Evolutionary conservation across 2,329 filamentous ascomycete genomes (phyloP), one percentile per base, ranked within the genome.

Genomic region (Clonostachys chloroleuca): DNA sequence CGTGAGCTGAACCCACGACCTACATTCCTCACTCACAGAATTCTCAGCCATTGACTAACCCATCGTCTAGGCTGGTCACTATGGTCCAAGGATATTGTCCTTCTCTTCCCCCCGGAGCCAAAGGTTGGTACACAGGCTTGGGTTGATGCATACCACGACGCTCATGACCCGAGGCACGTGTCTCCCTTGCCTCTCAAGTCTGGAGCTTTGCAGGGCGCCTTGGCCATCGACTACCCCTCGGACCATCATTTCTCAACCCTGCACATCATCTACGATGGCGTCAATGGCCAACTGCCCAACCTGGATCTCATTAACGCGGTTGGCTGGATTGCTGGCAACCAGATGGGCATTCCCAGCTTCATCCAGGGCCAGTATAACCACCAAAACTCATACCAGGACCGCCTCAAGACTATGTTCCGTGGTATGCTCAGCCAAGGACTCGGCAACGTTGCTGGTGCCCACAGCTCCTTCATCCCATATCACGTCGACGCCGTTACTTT

Each of bases 21-120:
- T 16, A 6, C 10, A 5, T 45, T 36, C 14, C 36, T 39, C 12
- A n/a, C 14, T 39, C 10, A 39, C 1, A 4, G 14, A n/a, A 7
- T 3, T n/a, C 17, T 18, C 36, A 39, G 36, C 14, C 17, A 8
- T 18, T 39, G 36, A 39, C 36, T n/a, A n/a, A n/a, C 36, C 36
- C 36, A 4, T 39, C 13, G n/a, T 10, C n/a, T 35, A 84, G 81
- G 87, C 56, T 99, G 94, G 94, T 96, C 91, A 46, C 77, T 99
- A 30, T 99, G 94, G 94, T 96, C 92, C 49, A 99, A 99, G 68
- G 94, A 99, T 64, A 96, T 99, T 55, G 92, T 99, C 49, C 83
- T 99, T 56, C 70, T 99, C 6, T 79, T 99, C 42, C 85, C 94
- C 0, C 86, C 89, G 0, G 94, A 99, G 67, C 95, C 90, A 64